phyloP scores from a whole-genome alignment of 2,329 filamentous ascomycete genomes.

The Sporothrix globosa region DNA sequence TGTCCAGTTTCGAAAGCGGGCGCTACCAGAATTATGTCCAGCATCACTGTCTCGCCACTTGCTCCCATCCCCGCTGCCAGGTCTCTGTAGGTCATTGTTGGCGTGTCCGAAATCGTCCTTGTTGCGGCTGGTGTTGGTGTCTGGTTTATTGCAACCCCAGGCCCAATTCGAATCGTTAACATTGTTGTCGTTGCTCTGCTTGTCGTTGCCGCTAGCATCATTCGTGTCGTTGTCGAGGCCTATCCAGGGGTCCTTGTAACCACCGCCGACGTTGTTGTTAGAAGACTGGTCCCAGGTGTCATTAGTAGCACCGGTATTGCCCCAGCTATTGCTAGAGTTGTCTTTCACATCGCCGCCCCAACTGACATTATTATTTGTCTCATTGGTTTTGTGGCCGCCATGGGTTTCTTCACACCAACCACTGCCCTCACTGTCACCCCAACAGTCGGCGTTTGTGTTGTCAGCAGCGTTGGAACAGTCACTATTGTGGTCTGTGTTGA shows the following conservation, averaged over 20 bases:
- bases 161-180: neutral
- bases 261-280: neutral
- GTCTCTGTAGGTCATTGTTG: neutral
- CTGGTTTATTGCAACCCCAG: neutral
- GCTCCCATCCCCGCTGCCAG: neutral
- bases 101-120: neutral
- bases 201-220: neutral
- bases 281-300: neutral
- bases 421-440: neutral
- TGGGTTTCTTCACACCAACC: neutral
- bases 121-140: neutral
- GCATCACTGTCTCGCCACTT: neutral
- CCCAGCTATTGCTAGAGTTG: neutral
- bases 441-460: neutral
- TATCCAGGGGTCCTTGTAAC: constrained; percentile 30
- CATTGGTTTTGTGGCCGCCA: neutral
- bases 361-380: constrained; percentile 11
- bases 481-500: neutral
- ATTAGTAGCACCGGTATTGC: neutral
- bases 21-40: too few relatives aligned
- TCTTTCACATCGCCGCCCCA: neutral
- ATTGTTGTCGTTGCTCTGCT: neutral
- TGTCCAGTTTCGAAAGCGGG: constrained; percentile 12
- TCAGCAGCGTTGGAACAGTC: neutral
- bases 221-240: neutral